Base-by-base conservation (phyloP, 1,284 basidiomycete genomes). In the Austroboletus olivaceoglutinosus region DNA sequence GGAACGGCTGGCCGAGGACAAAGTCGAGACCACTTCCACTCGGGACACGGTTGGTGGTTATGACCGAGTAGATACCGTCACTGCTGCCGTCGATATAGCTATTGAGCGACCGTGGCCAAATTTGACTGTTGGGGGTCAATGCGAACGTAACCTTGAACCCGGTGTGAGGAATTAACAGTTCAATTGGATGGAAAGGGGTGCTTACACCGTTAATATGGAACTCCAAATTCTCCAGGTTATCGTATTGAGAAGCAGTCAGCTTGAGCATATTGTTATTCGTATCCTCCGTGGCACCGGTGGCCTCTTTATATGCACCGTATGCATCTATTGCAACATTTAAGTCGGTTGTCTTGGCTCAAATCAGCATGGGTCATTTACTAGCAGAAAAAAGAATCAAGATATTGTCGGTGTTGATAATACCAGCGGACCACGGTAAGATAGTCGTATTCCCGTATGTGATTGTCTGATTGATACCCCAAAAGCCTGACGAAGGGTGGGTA, bases 381-480 rank as follows among this genome's bases (percentile, higher is more conserved):
- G 67, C 63, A 18, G 74, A 66, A 38, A 78, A 61, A 37, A 76
- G 66, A 25, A 72, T 60, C 49, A 68, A 57, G 15, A 62, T 65
- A 25, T 57, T 62, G 48, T 79, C 80, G 22, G 82, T 84, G 64
- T 86, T 84, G 47, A 86, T 80, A 50, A 86, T 82, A 53, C 84
- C 84, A 23, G 81, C 76, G 16, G 76, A 78, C 30, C 53, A 60
- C 4, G 67, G 44, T 50, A 86, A 64, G 48, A 83, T 79, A 27
- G 63, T 67, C 15, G 64, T 74, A 6, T 60, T 23, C 22, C 81
- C 79, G 56, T 81, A 85, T n/a, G 64, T 68, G 53, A 86, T 73
- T 41, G 73, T 72, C 67, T 85, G 74, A 61, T 82, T 70, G 58
- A 86, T 81, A 36, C 85, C 85, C 81, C 81, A 86, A 72, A 75